Conservation (phyloP, 1,284 basidiomycete species). For the Entoloma clypeatum region DNA sequence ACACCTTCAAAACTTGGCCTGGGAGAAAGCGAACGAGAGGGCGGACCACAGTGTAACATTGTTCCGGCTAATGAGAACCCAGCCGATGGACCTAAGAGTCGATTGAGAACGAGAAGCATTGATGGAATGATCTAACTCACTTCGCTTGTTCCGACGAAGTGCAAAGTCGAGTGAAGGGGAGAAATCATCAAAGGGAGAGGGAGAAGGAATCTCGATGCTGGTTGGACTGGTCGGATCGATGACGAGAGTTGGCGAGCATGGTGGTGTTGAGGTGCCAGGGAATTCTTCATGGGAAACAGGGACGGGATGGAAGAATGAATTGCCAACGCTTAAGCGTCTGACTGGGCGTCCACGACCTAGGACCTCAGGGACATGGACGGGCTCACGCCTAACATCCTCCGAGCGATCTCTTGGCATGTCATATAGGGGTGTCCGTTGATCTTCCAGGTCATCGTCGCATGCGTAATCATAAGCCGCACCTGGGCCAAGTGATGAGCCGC, state of each 20-base stretch:
- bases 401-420: slow-evolving; percentile 10
- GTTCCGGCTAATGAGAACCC: slow-evolving; percentile 16
- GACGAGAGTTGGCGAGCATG: slow-evolving; percentile 28
- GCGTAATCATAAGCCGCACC: slow-evolving; percentile 44
- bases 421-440: slow-evolving; percentile 11
- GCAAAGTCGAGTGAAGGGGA: slow-evolving; percentile 33
- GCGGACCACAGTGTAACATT: slow-evolving; percentile 8
- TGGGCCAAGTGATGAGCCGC: slow-evolving; percentile 80
- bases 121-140: no score
- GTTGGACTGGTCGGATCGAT: slow-evolving; percentile 17
- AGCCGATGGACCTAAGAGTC: slow-evolving; percentile 18
- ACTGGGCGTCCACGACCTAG: slow-evolving; percentile 10
- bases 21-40: slow-evolving; percentile 32
- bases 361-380: slow-evolving; percentile 1
- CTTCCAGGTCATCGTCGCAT: slow-evolving; percentile 23
- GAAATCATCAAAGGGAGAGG: slow-evolving; percentile 37
- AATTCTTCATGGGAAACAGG: slow-evolving; percentile 26
- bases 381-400: slow-evolving; percentile 1
- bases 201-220: slow-evolving; percentile 12
- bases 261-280: slow-evolving; percentile 30
- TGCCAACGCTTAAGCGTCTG: slow-evolving; percentile 36
- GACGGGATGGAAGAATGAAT: slow-evolving; percentile 28
- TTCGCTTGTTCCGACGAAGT: slow-evolving; percentile 23
- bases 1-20: slow-evolving; percentile 37
- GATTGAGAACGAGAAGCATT: slow-evolving; percentile 2